Percentiles rank a stretch among this genome's conserved stretches.
These are phyloP conservation scores for Dendryphion nanum DNA, from an alignment of 2,329 filamentous ascomycete species.

Conservation along the genomic window DNA sequence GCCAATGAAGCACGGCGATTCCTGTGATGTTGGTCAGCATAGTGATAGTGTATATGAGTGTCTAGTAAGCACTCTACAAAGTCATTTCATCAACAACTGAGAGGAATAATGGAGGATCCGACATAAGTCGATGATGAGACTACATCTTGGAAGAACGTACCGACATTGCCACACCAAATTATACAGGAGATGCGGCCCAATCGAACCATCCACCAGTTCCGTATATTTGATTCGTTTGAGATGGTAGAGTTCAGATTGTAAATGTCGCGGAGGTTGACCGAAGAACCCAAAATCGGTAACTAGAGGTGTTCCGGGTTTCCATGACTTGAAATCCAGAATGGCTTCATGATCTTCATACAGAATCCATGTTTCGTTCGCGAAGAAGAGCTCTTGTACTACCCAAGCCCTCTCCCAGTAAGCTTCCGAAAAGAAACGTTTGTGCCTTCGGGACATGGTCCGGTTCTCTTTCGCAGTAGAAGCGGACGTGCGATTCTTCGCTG, in stretches of 20 bases:
- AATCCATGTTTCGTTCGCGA: background rate
- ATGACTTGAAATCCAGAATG: constrained; percentile 1
- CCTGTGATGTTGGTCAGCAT: no score
- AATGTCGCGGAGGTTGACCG: constrained; percentile 1
- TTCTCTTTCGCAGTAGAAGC: background rate
- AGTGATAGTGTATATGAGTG: no score
- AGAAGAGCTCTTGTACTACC: constrained; percentile 2
- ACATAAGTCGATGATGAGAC: no score
- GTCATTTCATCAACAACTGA: no score
- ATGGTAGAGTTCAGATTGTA: constrained; percentile 1
- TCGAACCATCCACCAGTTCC: constrained; percentile 1
- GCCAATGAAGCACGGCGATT: constrained; percentile 1
- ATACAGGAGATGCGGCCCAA: constrained; percentile 1
- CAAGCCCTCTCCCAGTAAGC: constrained; percentile 1
- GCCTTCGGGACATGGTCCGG: background rate
- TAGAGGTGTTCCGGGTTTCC: constrained; percentile 1
- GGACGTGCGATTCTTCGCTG: background rate
- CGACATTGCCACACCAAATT: constrained; percentile 1
- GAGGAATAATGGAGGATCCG: no score
- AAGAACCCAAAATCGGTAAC: constrained; percentile 1
- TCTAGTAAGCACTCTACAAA: no score
- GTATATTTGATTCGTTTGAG: constrained; percentile 1
- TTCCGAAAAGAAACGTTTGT: constrained; percentile 1
- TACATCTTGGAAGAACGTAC: no score
- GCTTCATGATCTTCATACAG: constrained; percentile 1